These are phyloP conservation scores for Plasmodium knowlesi DNA, from an alignment of 169 alveolate genomes.

Conservation along the genomic window DNA sequence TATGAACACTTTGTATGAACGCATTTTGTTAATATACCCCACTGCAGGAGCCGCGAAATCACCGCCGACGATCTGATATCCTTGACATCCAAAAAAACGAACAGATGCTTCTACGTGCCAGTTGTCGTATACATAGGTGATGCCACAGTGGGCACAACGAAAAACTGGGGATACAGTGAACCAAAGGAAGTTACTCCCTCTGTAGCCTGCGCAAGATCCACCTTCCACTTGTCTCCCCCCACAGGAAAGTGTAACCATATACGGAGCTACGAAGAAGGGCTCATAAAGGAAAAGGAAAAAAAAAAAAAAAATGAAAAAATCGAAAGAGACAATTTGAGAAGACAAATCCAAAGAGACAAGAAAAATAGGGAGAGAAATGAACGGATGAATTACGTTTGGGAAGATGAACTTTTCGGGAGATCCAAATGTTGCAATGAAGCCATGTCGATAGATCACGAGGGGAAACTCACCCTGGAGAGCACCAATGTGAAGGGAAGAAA, in stretches of 20 bases:
- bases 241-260: constrained; percentile 9
- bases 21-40: neutral
- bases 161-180: neutral
- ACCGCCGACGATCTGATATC: constrained; percentile 53
- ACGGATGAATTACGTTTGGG: constrained; percentile 6
- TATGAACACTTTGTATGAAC: neutral
- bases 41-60: constrained; percentile 5
- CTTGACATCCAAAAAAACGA: constrained; percentile 26
- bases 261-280: constrained; percentile 19
- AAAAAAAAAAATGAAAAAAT: neutral
- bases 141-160: neutral
- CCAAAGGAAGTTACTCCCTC: neutral
- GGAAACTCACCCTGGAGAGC: neutral
- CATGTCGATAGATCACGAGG: neutral
- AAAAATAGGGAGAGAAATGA: constrained; percentile 20
- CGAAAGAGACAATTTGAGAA: constrained; percentile 15
- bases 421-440: neutral
- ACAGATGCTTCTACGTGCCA: constrained; percentile 63
- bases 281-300: constrained; percentile 4
- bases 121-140: constrained; percentile 48
- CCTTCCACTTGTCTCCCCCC: neutral
- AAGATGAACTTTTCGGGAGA: neutral
- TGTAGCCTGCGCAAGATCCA: neutral
- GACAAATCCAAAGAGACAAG: constrained; percentile 10
- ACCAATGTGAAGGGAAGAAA: neutral